phyloP scores from a whole-genome alignment of 2,329 filamentous ascomycete genomes.

The Calcarisporium arbuscula region DNA sequence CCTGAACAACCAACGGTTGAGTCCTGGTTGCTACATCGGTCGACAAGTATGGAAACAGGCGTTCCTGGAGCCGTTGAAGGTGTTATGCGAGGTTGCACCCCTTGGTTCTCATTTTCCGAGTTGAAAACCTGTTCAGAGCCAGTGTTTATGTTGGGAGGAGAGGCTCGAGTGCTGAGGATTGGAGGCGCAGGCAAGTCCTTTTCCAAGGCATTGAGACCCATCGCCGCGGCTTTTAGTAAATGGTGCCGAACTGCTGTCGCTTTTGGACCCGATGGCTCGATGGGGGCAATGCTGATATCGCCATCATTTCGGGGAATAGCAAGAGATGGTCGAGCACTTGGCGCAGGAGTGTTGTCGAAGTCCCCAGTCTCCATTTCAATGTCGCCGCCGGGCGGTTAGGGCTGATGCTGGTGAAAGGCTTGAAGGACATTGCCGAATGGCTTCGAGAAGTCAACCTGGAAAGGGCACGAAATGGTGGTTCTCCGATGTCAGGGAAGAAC shows the following conservation, averaged over 20 bases:
- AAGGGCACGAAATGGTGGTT: constrained; percentile 4
- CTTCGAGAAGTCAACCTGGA: constrained; percentile 9
- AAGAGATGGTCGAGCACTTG: constrained; percentile 22
- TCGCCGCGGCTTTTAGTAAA: constrained; percentile 17
- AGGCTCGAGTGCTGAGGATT: constrained; percentile 9
- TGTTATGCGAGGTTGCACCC: background rate
- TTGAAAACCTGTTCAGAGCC: too few species aligned
- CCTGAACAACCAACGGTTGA: too few species aligned
- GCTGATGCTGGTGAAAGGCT: too few species aligned
- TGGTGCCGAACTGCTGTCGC: constrained; percentile 12
- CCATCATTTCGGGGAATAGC: constrained; percentile 13
- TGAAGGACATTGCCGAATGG: constrained; percentile 17
- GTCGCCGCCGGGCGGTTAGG: constrained; percentile 12
- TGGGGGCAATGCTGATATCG: constrained; percentile 1
- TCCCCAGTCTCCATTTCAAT: constrained; percentile 16
- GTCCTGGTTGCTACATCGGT: too few species aligned
- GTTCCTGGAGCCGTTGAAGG: too few species aligned
- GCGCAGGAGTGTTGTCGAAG: constrained; percentile 27
- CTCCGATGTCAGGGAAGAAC: background rate
- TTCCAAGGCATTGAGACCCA: constrained; percentile 12
- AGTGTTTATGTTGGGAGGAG: too few species aligned
- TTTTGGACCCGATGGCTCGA: constrained; percentile 6
- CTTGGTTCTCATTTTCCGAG: too few species aligned
- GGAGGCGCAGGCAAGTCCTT: constrained; percentile 15
- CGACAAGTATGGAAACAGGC: too few species aligned